Base-by-base conservation (phyloP, 768 basidiomycete species). In the Lanmaoa rubissima region DNA sequence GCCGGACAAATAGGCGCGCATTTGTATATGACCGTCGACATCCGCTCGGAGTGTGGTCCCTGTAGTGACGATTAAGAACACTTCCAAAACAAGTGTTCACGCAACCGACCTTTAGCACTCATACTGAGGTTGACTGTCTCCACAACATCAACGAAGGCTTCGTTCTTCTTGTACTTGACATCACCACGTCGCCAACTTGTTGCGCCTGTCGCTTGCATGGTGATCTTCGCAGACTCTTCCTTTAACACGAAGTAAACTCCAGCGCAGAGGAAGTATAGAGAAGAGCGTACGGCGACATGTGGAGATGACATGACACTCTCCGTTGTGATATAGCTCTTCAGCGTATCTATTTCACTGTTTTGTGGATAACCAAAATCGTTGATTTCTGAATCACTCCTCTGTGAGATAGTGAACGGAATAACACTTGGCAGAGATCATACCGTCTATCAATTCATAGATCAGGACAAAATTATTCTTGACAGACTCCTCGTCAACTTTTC, bases 381-480 rank as follows among this genome's bases (percentile, higher is more conserved):
- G 75, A 98, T 98, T 74, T 99, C 97, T 89, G 57, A 19, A 69
- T 16, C n/a, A 2, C 8, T 6, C 32, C 12, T 9, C 46, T 13
- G 53, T 61, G 44, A 70, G 56, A 21, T 26, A 39, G n/a, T 1
- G n/a, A n/a, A 48, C 21, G 17, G 12, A n/a, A 46, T 16, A 26
- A 50, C n/a, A 17, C 19, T 43, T 17, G 77, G 55, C 11, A 38
- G 16, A 26, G 45, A 56, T 19, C 61, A 53, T 60, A 94, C 96
- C 96, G 68, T 99, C 97, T 62, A 98, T 90, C 41, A 99, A 82
- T 74, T 99, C 97, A 65, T 99, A 99, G 44, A 99, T 96, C 48
- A 99, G 77, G 43, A 95, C 94, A 73, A 99, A 99, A 75, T 99
- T 99, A 73, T 96, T 98, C 86, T 98, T 99, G 62, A 99, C 88